A percentile compares a stretch with the other conserved stretches of the same genome.
Conservation (phyloP, 1,139 yeast species). For the Suhomyces bribrorum region DNA sequence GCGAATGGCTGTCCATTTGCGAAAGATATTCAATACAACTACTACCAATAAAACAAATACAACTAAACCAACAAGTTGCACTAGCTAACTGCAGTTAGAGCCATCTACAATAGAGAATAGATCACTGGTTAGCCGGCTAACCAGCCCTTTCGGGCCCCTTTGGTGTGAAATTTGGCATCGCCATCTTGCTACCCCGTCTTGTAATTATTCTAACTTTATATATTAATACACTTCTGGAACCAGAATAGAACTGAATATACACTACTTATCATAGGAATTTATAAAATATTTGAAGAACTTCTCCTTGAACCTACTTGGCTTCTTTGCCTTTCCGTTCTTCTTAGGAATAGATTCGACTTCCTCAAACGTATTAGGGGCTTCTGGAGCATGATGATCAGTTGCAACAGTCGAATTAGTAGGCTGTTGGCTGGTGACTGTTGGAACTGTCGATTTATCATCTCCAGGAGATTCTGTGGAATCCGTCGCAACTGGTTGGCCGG, state of each 20-base stretch:
- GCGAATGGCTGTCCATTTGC: too few species aligned
- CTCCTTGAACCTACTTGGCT: constrained; percentile 31
- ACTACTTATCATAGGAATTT: constrained; percentile 27
- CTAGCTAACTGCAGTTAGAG: too few species aligned
- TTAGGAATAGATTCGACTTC: constrained; percentile 6
- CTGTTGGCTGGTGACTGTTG: constrained; percentile 15
- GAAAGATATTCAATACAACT: too few species aligned
- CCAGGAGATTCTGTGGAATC: constrained; percentile 7
- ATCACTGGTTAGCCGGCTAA: too few species aligned
- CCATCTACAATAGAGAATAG: too few species aligned
- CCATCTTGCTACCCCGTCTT: too few species aligned
- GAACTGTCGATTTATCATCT: constrained; percentile 15
- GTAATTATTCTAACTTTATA: too few species aligned
- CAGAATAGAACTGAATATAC: constrained; percentile 1
- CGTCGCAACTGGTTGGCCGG: background rate
- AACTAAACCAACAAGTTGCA: too few species aligned
- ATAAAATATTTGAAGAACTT: constrained; percentile 40
- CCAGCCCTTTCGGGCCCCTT: too few species aligned
- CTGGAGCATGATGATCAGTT: constrained; percentile 13
- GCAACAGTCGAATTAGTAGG: constrained; percentile 16
- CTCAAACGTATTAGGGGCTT: background rate
- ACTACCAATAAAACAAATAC: too few species aligned
- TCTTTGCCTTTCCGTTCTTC: constrained; percentile 10
- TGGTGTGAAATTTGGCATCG: too few species aligned
- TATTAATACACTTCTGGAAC: background rate